Base-by-base conservation (phyloP, 2,329 filamentous ascomycete species). In the Arthrobotrys megalospora region DNA sequence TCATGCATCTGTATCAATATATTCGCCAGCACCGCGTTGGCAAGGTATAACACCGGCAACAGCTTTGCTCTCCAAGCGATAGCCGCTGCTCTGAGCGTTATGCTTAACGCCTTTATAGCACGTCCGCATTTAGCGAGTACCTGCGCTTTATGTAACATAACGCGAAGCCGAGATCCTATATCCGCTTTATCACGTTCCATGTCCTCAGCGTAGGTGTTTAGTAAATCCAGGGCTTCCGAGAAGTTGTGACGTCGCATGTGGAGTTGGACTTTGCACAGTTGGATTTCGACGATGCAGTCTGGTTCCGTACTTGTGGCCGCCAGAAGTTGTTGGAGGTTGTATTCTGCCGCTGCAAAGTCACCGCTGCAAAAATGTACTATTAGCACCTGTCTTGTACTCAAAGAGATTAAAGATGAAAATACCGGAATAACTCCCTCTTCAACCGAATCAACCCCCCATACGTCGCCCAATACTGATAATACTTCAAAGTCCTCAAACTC, bases 41-140 rank as follows among this genome's bases (percentile, higher is more conserved):
- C 90, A 79, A 91, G 89, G 90, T 93, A 96, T 6, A 97, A 85
- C 16, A 88, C 88, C 0, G 89, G 88, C 14, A 94, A 86, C 6
- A 95, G 85, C 0, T 90, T 88, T 0, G 91, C 89, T 55, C 90
- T 88, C 86, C 92, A 90, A 0, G 93, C 91, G 16, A 93, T 89
- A 82, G 88, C 91, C 1, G 92, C 91, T 0, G 93, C 93, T 50
- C 92, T 88, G 81, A 96, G 87, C 3, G 90, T 90, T 4, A 94
- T 87, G 1, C 92, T 93, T 83, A 97, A 93, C 0, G 90, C 93
- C 76, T 91, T 89, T 81, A 93, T 89, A 0, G 93, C 88, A 1
- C 91, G 89, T 1, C 91, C 91, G 50, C 89, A 89, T 80, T 88
- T 88, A 68, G 90, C 62, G 70, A 93, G 90, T 2, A 97, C 87